These are phyloP conservation scores for Schizochytrium sp. DNA, from an alignment of 108 stramenopile genomes.

Conservation along the genomic window DNA sequence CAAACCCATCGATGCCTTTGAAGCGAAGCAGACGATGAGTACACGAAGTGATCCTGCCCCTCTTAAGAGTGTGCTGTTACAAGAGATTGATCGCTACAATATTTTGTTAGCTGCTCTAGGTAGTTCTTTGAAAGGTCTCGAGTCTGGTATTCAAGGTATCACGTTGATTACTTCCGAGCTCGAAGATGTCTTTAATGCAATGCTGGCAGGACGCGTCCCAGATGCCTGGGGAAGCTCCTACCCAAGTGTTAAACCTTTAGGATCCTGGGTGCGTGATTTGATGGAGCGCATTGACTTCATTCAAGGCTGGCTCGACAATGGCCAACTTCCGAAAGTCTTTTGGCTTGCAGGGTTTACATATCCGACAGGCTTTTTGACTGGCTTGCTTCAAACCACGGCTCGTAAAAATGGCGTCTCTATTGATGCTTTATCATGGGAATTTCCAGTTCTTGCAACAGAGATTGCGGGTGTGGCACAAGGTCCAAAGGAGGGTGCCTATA, in stretches of 20 bases:
- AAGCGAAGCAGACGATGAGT: conserved; percentile 63
- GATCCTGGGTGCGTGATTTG: conserved; percentile 78
- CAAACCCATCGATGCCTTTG: conserved; percentile 66
- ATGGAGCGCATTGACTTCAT: conserved; percentile 68
- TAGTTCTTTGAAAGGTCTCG: conserved; percentile 67
- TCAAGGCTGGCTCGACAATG: conserved; percentile 68
- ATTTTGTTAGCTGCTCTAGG: conserved; percentile 65
- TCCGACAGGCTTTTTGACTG: conserved; percentile 80
- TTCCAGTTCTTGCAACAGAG: conserved; percentile 62
- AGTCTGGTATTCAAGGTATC: conserved; percentile 74
- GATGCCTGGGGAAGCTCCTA: conserved; percentile 75
- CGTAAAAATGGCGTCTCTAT: conserved; percentile 78
- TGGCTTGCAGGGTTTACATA: conserved; percentile 82
- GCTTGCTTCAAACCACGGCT: conserved; percentile 77
- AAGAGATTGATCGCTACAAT: conserved; percentile 80
- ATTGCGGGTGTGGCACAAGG: conserved; percentile 23
- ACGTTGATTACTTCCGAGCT: conserved; percentile 77
- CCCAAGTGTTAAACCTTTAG: conserved; percentile 77
- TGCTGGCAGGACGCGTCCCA: conserved; percentile 76
- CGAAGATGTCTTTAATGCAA: conserved; percentile 76
- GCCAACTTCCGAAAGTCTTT: conserved; percentile 73
- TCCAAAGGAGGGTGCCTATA: conserved; percentile 80
- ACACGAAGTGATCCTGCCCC: conserved; percentile 78
- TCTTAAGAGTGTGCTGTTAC: conserved; percentile 77
- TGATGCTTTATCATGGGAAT: conserved; percentile 78